Base-by-base conservation (phyloP, 805 yeast genomes). In the Hermanozyma aechmeae region DNA sequence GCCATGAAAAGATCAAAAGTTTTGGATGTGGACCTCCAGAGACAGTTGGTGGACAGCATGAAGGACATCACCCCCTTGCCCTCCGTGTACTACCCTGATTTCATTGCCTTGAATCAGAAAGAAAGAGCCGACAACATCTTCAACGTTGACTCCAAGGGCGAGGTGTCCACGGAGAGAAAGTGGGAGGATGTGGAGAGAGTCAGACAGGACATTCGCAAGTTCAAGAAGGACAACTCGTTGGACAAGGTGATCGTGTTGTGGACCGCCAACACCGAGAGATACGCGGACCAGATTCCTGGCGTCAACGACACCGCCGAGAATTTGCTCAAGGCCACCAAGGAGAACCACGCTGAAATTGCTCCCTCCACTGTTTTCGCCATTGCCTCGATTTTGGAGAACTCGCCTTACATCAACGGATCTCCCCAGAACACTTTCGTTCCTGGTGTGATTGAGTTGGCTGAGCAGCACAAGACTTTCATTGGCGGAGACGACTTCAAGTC, bases 371-470 rank as follows among this genome's bases (percentile, higher is more conserved):
- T 87, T 30, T 87, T 89, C 50, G 96, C 96, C 7, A 83, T 84
- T 42, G 97, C 97, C 12, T 75, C 84, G 29, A 89, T 89, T 44
- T 69, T 87, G 49, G 96, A 89, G 57, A 71, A 74, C 24, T 76
- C 78, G 35, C 93, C 96, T 30, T 87, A 85, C 65, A 84, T 87
- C 58, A 87, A 87, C 50, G 97, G 96, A 26, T 85, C 96, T 23
- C 97, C 97, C 30, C 97, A 87, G 64, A 87, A 87, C 68, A 89
- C 96, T 30, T 87, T 89, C 63, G 95, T 85, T 32, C 96, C 96
- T 14, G 97, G 97, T 42, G 82, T 80, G 38, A 71, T 89, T 50
- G 86, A 85, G 58, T 73, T 87, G 43, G 94, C 96, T 27, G 95
- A 86, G 58, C 51, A 68, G 46, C 53, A 83, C 55, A 59, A 71